phyloP scores from a whole-genome alignment of 176 grass and related monocot species.

The Avena sativa region DNA sequence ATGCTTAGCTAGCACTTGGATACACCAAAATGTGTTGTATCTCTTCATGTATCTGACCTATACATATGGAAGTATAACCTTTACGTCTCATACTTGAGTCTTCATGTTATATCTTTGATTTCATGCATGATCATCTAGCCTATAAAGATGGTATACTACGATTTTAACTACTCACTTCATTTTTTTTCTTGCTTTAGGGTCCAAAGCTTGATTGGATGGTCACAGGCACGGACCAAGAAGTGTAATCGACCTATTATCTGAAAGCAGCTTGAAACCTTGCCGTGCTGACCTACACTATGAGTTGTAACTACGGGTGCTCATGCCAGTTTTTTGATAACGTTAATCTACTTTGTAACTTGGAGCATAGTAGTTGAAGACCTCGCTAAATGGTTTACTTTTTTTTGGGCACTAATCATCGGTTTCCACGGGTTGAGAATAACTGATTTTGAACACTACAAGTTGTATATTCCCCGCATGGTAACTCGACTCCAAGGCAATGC shows the following conservation, averaged over 20 bases:
- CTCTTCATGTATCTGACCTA: background rate
- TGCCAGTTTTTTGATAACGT: background rate
- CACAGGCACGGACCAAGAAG: slow-evolving; percentile 40
- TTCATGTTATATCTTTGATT: background rate
- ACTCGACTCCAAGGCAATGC: background rate
- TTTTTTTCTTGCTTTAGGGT: slow-evolving; percentile 53
- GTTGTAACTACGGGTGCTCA: background rate
- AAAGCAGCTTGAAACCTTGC: slow-evolving; percentile 40
- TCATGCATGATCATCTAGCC: background rate
- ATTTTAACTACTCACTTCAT: background rate
- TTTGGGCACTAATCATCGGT: background rate
- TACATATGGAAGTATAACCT: background rate
- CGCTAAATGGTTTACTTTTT: background rate
- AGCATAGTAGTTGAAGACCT: background rate
- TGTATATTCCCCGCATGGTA: background rate
- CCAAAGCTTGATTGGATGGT: slow-evolving; percentile 90
- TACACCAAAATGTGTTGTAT: background rate
- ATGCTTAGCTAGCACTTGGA: slow-evolving; percentile 21
- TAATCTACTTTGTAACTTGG: background rate
- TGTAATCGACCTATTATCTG: slow-evolving; percentile 20
- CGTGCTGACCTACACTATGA: background rate
- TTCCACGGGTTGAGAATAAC: background rate
- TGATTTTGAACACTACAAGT: background rate
- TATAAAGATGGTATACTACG: background rate
- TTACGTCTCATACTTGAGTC: background rate